Percentiles rank a stretch among this genome's conserved stretches.
These are phyloP conservation scores for Podospora australis DNA, from an alignment of 495 filamentous ascomycete species.

Conservation along the genomic window DNA sequence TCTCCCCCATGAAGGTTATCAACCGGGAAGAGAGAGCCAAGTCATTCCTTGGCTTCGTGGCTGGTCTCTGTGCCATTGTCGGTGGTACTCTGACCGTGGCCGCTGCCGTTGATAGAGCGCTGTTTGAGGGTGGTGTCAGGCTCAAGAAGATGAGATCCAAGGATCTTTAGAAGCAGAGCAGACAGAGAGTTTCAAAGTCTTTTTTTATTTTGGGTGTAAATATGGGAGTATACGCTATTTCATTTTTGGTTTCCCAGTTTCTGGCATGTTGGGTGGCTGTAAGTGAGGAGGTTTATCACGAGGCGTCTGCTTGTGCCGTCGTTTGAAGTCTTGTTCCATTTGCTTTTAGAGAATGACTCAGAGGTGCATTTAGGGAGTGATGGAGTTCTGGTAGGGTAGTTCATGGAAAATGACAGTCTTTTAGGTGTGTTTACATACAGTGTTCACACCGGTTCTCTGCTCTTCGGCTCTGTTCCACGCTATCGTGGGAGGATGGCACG, in stretches of 20 bases:
- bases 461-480: no score
- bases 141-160: conserved; percentile 79
- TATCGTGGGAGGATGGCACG: no score
- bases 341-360: no score
- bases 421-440: no score
- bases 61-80: conserved; percentile 88
- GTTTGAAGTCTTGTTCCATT: no score
- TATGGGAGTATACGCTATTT: conserved; percentile 8
- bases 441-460: no score
- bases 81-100: conserved; percentile 95
- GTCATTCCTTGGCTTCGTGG: conserved; percentile 81
- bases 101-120: conserved; percentile 80
- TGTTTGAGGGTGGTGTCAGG: conserved; percentile 81
- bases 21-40: conserved; percentile 88
- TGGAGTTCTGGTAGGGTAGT: no score
- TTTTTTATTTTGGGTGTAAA: conserved; percentile 1
- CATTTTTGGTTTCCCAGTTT: not conserved
- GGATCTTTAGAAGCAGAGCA: conserved; percentile 29
- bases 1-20: conserved; percentile 99
- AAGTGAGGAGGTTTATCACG: not conserved
- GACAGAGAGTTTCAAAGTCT: not conserved
- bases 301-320: no score
- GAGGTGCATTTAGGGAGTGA: no score
- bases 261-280: not conserved
- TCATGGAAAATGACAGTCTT: no score